Conservation (phyloP, 345 rosid genomes). For the Jatropha curcas region DNA sequence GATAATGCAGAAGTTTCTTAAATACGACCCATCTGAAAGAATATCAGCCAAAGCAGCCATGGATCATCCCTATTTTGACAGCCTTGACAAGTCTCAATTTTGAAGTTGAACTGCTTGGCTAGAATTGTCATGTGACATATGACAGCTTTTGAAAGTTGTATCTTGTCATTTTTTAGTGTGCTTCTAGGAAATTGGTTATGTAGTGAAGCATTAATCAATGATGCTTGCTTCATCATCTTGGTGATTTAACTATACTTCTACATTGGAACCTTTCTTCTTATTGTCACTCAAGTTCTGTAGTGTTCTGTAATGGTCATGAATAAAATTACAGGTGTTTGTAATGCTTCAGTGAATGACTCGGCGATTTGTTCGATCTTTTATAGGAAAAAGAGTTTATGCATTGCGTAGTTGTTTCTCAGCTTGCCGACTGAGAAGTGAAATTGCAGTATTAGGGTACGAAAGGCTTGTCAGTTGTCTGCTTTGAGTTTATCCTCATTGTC, state of each 20-base stretch:
- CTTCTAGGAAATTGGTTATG: neutral
- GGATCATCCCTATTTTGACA: constrained; percentile 84
- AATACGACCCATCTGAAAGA: constrained; percentile 79
- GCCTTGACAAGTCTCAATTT: constrained; percentile 90
- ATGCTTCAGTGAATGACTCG: too few relatives aligned
- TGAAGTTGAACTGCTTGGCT: constrained; percentile 34
- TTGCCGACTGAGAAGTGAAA: too few relatives aligned
- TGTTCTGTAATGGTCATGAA: too few relatives aligned
- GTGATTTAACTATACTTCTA: constrained; percentile 33
- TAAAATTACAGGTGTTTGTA: too few relatives aligned
- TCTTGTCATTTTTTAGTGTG: constrained; percentile 1
- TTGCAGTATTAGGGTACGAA: too few relatives aligned
- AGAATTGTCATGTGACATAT: neutral
- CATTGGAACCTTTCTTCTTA: neutral
- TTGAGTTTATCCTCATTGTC: too few relatives aligned
- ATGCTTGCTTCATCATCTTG: constrained; percentile 47
- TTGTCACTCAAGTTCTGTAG: too few relatives aligned
- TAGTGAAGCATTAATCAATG: constrained; percentile 1
- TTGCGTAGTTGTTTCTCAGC: too few relatives aligned
- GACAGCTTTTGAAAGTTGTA: neutral
- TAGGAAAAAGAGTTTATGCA: too few relatives aligned
- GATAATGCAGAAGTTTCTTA: constrained; percentile 72
- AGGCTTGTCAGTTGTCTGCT: too few relatives aligned
- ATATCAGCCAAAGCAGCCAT: constrained; percentile 88
- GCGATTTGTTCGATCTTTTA: too few relatives aligned